Evolutionary conservation across 2,329 filamentous ascomycete genomes (phyloP).

Genomic region (Lasiodiplodia sp.): DNA sequence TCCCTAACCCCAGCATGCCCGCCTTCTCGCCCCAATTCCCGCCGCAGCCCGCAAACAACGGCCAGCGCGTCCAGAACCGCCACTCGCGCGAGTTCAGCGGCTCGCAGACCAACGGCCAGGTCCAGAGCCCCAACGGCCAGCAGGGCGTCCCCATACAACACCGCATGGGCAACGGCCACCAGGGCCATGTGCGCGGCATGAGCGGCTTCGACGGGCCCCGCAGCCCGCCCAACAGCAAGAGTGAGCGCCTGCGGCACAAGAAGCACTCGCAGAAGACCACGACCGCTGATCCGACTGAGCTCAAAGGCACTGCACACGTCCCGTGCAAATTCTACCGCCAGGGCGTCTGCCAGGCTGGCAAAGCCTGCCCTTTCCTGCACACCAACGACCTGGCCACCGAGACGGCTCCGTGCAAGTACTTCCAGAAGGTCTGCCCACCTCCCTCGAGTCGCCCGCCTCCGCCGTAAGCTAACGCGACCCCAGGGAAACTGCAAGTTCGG

Average conservation of each 20-base stretch:
- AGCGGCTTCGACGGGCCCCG: slow-evolving; percentile 48
- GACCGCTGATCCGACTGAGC: slow-evolving; percentile 35
- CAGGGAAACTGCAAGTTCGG: slow-evolving; percentile 99
- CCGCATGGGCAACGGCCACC: slow-evolving; percentile 42
- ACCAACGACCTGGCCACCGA: slow-evolving; percentile 85
- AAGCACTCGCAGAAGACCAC: slow-evolving; percentile 16
- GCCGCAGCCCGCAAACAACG: slow-evolving; percentile 31
- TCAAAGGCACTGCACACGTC: slow-evolving; percentile 88
- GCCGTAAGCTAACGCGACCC: slow-evolving; percentile 24
- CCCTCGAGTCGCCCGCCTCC: background rate
- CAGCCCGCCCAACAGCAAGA: slow-evolving; percentile 60
- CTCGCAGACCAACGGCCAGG: slow-evolving; percentile 37
- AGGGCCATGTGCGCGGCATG: slow-evolving; percentile 43
- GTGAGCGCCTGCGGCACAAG: slow-evolving; percentile 38
- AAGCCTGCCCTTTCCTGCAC: slow-evolving; percentile 95
- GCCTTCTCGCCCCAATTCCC: slow-evolving; percentile 34
- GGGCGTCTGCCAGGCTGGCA: slow-evolving; percentile 93
- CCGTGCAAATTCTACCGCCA: slow-evolving; percentile 99
- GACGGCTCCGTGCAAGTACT: slow-evolving; percentile 95
- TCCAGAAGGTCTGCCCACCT: slow-evolving; percentile 80
- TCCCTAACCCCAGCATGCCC: slow-evolving; percentile 17
- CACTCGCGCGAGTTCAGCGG: slow-evolving; percentile 43
- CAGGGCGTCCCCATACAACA: slow-evolving; percentile 45
- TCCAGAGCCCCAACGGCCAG: slow-evolving; percentile 42
- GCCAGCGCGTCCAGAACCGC: slow-evolving; percentile 37